Evolutionary conservation across 352 stramenopile species (phyloP).

Genomic region (Plasmopara halstedii): DNA sequence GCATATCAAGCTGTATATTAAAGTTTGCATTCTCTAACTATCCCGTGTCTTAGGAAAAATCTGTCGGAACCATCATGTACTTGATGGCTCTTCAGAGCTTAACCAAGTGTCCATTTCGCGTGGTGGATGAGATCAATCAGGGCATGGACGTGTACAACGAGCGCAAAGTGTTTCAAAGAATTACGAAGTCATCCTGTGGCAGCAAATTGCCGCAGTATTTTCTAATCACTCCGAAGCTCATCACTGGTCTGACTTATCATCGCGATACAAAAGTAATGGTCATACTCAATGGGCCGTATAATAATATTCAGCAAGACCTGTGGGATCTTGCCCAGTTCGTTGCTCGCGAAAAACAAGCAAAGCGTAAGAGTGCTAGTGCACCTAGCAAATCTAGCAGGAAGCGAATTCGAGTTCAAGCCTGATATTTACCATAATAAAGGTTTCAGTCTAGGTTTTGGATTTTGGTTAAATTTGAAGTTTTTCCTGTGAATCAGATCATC

Average conservation of each 20-base stretch:
- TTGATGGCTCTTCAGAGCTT: conserved; percentile 84
- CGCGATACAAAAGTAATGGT: conserved; percentile 84
- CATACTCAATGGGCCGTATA: conserved; percentile 82
- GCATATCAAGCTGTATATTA: neutral
- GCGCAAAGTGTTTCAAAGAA: conserved; percentile 83
- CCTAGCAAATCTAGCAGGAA: conserved; percentile 15
- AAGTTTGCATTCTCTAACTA: neutral
- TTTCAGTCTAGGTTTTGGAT: too few species aligned
- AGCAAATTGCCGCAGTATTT: conserved; percentile 84
- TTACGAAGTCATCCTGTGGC: conserved; percentile 83
- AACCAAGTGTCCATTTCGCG: conserved; percentile 81
- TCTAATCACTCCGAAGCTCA: conserved; percentile 85
- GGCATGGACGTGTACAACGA: conserved; percentile 89
- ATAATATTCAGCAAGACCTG: conserved; percentile 66
- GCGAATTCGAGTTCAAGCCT: conserved; percentile 24
- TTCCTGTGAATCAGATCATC: conserved; percentile 2
- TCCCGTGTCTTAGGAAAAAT: conserved; percentile 62
- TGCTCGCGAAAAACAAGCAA: conserved; percentile 24
- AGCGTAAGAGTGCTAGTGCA: conserved; percentile 17
- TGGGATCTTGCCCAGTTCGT: conserved; percentile 64
- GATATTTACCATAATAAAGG: too few species aligned
- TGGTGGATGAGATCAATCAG: conserved; percentile 88
- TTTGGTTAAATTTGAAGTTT: neutral
- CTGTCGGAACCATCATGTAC: conserved; percentile 88
- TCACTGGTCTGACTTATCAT: conserved; percentile 77